Evolutionary conservation across 306 rosid genomes (phyloP), one percentile per base, ranked within the genome.

Genomic region (Casuarina glauca): DNA sequence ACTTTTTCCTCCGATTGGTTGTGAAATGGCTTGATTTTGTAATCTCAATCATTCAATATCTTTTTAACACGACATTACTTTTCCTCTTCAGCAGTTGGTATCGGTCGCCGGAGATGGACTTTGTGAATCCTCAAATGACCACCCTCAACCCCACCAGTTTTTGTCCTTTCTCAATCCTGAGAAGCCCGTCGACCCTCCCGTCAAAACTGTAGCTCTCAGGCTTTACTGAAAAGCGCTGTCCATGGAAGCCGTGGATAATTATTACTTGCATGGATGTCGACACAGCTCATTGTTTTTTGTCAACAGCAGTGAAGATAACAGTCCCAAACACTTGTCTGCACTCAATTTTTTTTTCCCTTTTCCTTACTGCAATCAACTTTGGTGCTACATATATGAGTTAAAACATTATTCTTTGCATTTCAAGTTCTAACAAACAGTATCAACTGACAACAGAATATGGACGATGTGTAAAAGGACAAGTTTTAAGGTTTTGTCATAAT

Each of bases 381-480:
- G 78, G 70, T 82, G 77, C 44, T 69, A 67, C 79, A 35, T 39
- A 53, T 49, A 50, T 53, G 67, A 38, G 52, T 60, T 0, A 74
- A 42, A 73, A 74, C 50, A 62, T 80, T 78, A 86, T 74, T 68
- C 76, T 81, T 63, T 79, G 66, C 74, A 62, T 79, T 69, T 79
- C 74, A 20, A 72, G 75, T 62, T 73, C 61, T 79, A 78, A 66
- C 50, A 42, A 85, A 86, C 80, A 81, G 96, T 84, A 92, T 87
- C 89, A 69, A 78, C 78, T 16, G 85, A 76, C 74, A 79, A 84
- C 86, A 80, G 83, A 75, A 88, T 84, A 84, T 60, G 91, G 97
- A 92, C 99, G 91, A 89, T 45, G 82, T 85, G 93, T 93, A 91
- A 95, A 90, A 91, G 83, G 97, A 95, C 97, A 95, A 93, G 88